These are phyloP conservation scores for Mycena amicta DNA, from an alignment of 768 basidiomycete genomes.

Conservation along the genomic window DNA sequence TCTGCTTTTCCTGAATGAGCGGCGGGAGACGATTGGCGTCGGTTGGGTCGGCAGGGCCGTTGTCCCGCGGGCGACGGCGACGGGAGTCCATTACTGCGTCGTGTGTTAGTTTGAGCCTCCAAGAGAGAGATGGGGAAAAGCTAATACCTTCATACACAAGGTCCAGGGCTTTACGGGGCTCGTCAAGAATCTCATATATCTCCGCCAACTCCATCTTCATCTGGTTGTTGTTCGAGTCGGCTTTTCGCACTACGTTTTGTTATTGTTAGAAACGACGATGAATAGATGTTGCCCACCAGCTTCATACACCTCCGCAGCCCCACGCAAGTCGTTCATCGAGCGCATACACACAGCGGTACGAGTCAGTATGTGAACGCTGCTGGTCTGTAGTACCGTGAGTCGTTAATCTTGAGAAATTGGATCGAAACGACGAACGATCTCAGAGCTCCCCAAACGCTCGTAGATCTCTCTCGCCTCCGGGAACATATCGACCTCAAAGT, in stretches of 20 bases:
- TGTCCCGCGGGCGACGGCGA: slow-evolving; percentile 41
- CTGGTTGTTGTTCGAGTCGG: slow-evolving; percentile 76
- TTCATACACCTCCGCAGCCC: slow-evolving; percentile 83
- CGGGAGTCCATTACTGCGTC: slow-evolving; percentile 60
- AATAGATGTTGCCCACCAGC: slow-evolving; percentile 54
- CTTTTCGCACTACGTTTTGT: slow-evolving; percentile 74
- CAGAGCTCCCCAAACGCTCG: slow-evolving; percentile 73
- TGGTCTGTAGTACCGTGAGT: slow-evolving; percentile 76
- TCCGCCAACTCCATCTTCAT: slow-evolving; percentile 90
- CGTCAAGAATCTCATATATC: slow-evolving; percentile 82
- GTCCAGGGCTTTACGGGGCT: slow-evolving; percentile 79
- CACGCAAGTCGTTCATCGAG: slow-evolving; percentile 70
- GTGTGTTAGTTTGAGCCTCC: neutral
- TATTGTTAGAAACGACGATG: too few relatives aligned
- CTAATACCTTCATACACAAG: slow-evolving; percentile 84
- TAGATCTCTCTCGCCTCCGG: slow-evolving; percentile 81
- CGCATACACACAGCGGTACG: slow-evolving; percentile 84
- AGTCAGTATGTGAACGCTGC: slow-evolving; percentile 66
- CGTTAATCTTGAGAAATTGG: too few relatives aligned
- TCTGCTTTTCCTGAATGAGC: slow-evolving; percentile 27
- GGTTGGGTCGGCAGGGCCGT: neutral
- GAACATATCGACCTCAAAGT: slow-evolving; percentile 75
- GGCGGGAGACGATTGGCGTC: neutral
- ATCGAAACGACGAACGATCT: slow-evolving; percentile 67
- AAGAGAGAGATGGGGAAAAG: slow-evolving; percentile 14